phyloP scores from a whole-genome alignment of 345 rosid genomes.

The Gossypium rotundifolium region DNA sequence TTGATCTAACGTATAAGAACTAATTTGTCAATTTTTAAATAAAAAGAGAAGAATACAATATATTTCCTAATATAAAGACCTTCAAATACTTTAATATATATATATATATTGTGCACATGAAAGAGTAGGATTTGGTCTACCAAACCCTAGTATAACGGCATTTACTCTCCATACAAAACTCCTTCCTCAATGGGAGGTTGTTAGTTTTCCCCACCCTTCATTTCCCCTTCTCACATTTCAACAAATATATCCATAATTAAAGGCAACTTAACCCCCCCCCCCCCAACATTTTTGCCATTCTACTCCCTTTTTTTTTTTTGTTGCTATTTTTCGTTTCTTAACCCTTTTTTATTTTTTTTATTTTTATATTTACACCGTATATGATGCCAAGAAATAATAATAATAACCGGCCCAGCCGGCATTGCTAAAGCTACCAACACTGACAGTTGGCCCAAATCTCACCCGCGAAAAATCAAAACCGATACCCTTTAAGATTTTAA shows the following conservation, averaged over 20 bases:
- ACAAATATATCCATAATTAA: slow-evolving; percentile 44
- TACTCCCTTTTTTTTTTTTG: no score
- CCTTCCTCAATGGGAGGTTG: slow-evolving; percentile 26
- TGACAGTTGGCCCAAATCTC: slow-evolving; percentile 19
- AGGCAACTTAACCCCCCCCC: slow-evolving; percentile 23
- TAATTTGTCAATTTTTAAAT: no score
- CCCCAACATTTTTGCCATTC: not conserved
- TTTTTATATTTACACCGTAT: not conserved
- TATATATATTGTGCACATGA: not conserved
- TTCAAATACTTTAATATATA: no score
- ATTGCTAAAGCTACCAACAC: slow-evolving; percentile 17
- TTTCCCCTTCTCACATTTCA: slow-evolving; percentile 40
- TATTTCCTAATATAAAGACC: no score
- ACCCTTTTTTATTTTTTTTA: not conserved
- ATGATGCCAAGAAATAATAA: not conserved
- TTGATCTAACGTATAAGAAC: no score
- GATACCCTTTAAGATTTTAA: not conserved
- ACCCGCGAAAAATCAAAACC: slow-evolving; percentile 10
- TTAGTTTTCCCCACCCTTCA: slow-evolving; percentile 12
- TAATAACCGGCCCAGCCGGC: slow-evolving; percentile 25
- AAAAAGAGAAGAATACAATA: no score
- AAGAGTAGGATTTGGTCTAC: slow-evolving; percentile 24
- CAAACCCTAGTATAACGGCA: slow-evolving; percentile 40
- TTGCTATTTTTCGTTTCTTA: no score
- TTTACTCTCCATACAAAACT: slow-evolving; percentile 23